phyloP scores from a whole-genome alignment of 2,329 filamentous ascomycete genomes.

The Diplocarpon rosae region DNA sequence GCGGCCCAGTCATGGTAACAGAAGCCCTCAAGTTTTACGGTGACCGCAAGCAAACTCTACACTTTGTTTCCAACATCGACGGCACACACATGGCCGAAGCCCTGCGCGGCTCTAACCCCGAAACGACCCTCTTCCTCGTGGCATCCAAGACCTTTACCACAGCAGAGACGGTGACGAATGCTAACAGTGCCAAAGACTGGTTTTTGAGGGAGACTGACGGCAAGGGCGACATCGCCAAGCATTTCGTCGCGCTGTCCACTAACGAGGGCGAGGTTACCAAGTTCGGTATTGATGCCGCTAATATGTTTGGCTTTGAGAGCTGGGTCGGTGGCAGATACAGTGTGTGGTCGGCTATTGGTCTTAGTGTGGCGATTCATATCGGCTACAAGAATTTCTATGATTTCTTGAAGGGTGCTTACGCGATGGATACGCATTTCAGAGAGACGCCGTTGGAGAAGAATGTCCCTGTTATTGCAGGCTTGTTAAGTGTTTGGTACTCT shows the following conservation, averaged over 20 bases:
- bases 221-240: constrained; percentile 88
- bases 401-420: constrained; percentile 87
- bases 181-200: constrained; percentile 94
- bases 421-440: constrained; percentile 98
- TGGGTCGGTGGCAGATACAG: constrained; percentile 98
- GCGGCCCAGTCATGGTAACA: constrained; percentile 96
- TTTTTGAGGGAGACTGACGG: constrained; percentile 72
- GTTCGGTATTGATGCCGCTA: constrained; percentile 96
- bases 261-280: constrained; percentile 93
- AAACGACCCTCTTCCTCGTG: constrained; percentile 97
- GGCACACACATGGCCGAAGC: constrained; percentile 96
- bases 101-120: constrained; percentile 75
- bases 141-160: constrained; percentile 99
- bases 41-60: constrained; percentile 72
- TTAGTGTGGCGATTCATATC: constrained; percentile 89
- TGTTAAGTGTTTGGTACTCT: constrained; percentile 96
- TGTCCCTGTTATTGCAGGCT: constrained; percentile 83
- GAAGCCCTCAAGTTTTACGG: constrained; percentile 95
- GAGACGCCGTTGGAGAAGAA: constrained; percentile 86
- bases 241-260: constrained; percentile 96
- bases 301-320: constrained; percentile 99
- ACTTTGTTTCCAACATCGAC: constrained; percentile 99
- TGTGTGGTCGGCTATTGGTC: constrained; percentile 95
- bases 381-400: constrained; percentile 96
- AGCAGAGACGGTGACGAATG: constrained; percentile 92